Conservation (phyloP, 768 basidiomycete genomes). For the Russula sp. region DNA sequence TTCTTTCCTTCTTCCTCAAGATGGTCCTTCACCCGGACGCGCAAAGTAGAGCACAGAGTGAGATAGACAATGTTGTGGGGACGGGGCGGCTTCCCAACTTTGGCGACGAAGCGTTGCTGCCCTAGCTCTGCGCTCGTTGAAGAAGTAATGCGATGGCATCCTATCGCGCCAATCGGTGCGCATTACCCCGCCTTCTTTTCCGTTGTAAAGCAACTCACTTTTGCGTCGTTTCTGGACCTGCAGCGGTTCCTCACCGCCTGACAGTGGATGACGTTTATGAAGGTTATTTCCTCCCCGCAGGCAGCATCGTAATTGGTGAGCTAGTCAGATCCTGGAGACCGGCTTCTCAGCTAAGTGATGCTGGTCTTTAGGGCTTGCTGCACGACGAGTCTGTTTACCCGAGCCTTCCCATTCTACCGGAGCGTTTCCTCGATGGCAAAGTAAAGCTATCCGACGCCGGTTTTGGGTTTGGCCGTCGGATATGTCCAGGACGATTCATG, state of each 20-base stretch:
- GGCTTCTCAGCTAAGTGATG: background rate
- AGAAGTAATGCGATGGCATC: slow-evolving; percentile 34
- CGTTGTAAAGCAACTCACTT: background rate
- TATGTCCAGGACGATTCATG: slow-evolving; percentile 26
- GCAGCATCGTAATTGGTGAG: slow-evolving; percentile 33
- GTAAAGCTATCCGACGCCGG: slow-evolving; percentile 11
- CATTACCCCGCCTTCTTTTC: background rate
- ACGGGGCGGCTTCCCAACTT: slow-evolving; percentile 34
- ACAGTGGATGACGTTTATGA: slow-evolving; percentile 32
- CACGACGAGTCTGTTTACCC: slow-evolving; percentile 18
- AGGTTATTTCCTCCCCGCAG: slow-evolving; percentile 36
- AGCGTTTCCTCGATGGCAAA: slow-evolving; percentile 24
- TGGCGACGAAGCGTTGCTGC: slow-evolving; percentile 31
- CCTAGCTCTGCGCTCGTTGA: slow-evolving; percentile 34
- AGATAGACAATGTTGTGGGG: slow-evolving; percentile 35
- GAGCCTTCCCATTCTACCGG: slow-evolving; percentile 23
- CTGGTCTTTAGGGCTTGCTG: slow-evolving; percentile 19
- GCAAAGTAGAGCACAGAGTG: slow-evolving; percentile 33
- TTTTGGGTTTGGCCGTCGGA: slow-evolving; percentile 28
- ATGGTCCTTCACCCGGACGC: slow-evolving; percentile 35
- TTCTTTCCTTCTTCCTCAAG: slow-evolving; percentile 36
- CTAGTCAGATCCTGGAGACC: background rate
- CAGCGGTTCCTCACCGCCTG: slow-evolving; percentile 33
- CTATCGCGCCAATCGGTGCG: slow-evolving; percentile 30
- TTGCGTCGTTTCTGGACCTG: background rate